phyloP scores from a whole-genome alignment of 768 basidiomycete genomes.

The Rhodotorula toruloides region DNA sequence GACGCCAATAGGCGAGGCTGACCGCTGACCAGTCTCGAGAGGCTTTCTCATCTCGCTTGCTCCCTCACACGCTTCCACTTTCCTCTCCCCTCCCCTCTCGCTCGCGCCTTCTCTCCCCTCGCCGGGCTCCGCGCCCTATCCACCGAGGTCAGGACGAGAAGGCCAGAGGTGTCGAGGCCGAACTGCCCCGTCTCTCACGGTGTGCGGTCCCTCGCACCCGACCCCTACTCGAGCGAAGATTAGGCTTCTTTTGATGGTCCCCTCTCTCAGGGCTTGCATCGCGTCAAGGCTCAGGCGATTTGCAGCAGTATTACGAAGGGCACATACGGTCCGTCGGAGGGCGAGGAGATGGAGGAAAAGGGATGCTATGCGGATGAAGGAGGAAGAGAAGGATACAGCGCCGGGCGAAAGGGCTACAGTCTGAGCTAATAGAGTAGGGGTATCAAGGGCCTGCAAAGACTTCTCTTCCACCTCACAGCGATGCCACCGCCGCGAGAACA shows the following conservation, averaged over 20 bases:
- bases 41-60: neutral
- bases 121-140: neutral
- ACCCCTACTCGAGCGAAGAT: neutral
- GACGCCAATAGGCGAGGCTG: too few relatives aligned
- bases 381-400: neutral
- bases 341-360: neutral
- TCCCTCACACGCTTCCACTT: too few relatives aligned
- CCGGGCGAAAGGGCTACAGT: too few relatives aligned
- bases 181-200: neutral
- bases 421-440: too few relatives aligned
- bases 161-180: neutral
- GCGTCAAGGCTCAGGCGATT: neutral
- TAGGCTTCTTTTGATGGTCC: neutral
- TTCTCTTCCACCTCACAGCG: neutral
- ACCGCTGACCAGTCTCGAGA: neutral
- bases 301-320: conserved; percentile 16
- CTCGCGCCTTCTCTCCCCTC: conserved; percentile 5
- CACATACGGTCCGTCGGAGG: neutral
- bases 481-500: neutral
- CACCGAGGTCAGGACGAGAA: neutral
- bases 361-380: neutral
- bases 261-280: conserved; percentile 14
- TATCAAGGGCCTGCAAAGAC: too few relatives aligned
- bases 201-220: neutral
- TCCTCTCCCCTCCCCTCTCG: neutral